These are phyloP conservation scores for Henningerozyma blattae DNA, from an alignment of 805 yeast species.

Conservation along the genomic window DNA sequence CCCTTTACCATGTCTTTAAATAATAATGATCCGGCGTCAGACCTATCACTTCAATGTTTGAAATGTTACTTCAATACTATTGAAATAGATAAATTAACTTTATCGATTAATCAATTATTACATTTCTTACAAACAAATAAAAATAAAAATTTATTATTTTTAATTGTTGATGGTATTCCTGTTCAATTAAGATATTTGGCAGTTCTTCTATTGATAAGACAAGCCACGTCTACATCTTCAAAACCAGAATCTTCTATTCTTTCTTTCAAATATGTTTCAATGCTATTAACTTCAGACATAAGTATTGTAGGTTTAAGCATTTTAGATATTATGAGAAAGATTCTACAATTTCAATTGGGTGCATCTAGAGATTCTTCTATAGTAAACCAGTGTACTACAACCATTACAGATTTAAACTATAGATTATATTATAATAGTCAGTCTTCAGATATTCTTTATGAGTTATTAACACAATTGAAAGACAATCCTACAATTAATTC, in stretches of 20 bases:
- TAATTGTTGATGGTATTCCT: slow-evolving; percentile 67
- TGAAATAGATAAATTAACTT: slow-evolving; percentile 46
- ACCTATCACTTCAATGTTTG: slow-evolving; percentile 32
- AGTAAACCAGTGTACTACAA: slow-evolving; percentile 35
- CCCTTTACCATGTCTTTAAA: slow-evolving; percentile 16
- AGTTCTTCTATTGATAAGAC: slow-evolving; percentile 35
- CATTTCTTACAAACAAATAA: slow-evolving; percentile 29
- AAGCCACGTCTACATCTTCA: slow-evolving; percentile 13
- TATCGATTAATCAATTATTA: slow-evolving; percentile 42
- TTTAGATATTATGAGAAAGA: slow-evolving; percentile 57
- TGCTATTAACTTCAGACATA: slow-evolving; percentile 61
- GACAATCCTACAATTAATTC: slow-evolving; percentile 4
- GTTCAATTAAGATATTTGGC: slow-evolving; percentile 64
- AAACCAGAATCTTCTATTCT: slow-evolving; percentile 10
- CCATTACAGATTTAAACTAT: slow-evolving; percentile 58
- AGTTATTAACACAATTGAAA: slow-evolving; percentile 36
- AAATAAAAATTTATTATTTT: slow-evolving; percentile 37
- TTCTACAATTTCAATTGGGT: slow-evolving; percentile 37
- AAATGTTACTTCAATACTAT: slow-evolving; percentile 52
- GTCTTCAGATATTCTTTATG: slow-evolving; percentile 67
- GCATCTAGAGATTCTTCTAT: slow-evolving; percentile 18
- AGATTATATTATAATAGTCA: slow-evolving; percentile 85
- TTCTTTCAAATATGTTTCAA: slow-evolving; percentile 36
- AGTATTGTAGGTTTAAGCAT: slow-evolving; percentile 83
- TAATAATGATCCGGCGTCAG: slow-evolving; percentile 14